phyloP scores from a whole-genome alignment of 2,329 filamentous ascomycete genomes.

The Didymella glomerata region DNA sequence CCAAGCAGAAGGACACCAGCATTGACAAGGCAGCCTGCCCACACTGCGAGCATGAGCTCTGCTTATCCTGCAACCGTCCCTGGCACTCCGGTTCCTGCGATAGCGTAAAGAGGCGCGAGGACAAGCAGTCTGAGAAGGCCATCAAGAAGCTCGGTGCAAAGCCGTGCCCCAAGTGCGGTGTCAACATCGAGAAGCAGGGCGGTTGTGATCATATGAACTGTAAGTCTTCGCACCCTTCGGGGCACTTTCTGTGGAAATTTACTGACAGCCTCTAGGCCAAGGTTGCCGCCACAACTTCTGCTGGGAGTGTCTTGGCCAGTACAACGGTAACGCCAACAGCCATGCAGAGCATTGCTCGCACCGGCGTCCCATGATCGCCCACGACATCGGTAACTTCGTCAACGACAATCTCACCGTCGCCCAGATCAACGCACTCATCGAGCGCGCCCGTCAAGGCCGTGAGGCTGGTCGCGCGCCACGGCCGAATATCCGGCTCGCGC shows the following conservation, averaged over 20 bases:
- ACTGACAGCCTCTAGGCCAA: slow-evolving; percentile 13
- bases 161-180: slow-evolving; percentile 36
- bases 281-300: slow-evolving; percentile 35
- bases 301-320: slow-evolving; percentile 31
- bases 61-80: slow-evolving; percentile 33
- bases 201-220: slow-evolving; percentile 42
- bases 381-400: slow-evolving; percentile 25
- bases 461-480: neutral
- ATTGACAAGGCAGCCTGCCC: slow-evolving; percentile 33
- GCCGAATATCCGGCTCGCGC: neutral
- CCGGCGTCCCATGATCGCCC: slow-evolving; percentile 20
- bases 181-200: slow-evolving; percentile 38
- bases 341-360: slow-evolving; percentile 25
- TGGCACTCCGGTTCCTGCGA: slow-evolving; percentile 32
- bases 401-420: slow-evolving; percentile 6
- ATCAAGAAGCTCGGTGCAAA: slow-evolving; percentile 39
- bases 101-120: slow-evolving; percentile 27
- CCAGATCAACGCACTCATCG: slow-evolving; percentile 21
- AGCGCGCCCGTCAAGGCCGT: slow-evolving; percentile 1
- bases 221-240: slow-evolving; percentile 14
- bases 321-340: neutral
- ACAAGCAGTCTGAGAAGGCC: slow-evolving; percentile 23
- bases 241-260: neutral
- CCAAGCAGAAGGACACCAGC: neutral
- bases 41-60: slow-evolving; percentile 33